phyloP scores from a whole-genome alignment of 1,284 basidiomycete species.

The Moesziomyces antarcticus region DNA sequence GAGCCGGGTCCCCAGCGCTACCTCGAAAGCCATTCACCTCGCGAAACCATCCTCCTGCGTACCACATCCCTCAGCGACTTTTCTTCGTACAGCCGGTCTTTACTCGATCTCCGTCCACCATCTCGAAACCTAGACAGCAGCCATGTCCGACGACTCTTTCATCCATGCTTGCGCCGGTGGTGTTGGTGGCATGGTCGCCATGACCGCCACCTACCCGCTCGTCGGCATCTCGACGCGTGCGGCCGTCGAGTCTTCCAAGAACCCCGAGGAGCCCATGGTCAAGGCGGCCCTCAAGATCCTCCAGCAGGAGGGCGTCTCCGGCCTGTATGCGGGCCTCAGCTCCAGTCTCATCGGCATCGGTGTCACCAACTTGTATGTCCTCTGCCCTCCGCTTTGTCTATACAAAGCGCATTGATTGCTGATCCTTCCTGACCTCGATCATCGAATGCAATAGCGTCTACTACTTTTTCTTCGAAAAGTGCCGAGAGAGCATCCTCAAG shows the following conservation, averaged over 20 bases:
- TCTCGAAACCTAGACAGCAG: background rate
- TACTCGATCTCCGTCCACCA: background rate
- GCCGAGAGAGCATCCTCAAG: slow-evolving; percentile 64
- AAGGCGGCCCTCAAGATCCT: slow-evolving; percentile 77
- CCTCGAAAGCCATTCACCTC: background rate
- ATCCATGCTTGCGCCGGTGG: slow-evolving; percentile 92
- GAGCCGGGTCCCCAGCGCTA: background rate
- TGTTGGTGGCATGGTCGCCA: slow-evolving; percentile 81
- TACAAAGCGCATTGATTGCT: background rate
- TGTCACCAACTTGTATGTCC: slow-evolving; percentile 81
- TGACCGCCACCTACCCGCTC: slow-evolving; percentile 73
- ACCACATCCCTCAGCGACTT: background rate
- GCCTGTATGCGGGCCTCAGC: slow-evolving; percentile 87
- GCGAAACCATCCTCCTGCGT: background rate
- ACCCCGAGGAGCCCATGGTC: slow-evolving; percentile 72
- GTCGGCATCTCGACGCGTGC: slow-evolving; percentile 92
- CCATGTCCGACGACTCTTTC: slow-evolving; percentile 75
- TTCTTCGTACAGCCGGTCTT: background rate
- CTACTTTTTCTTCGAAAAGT: slow-evolving; percentile 69
- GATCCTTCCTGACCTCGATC: background rate
- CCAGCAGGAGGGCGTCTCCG: slow-evolving; percentile 83
- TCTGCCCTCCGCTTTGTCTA: background rate
- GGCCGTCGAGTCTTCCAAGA: slow-evolving; percentile 85
- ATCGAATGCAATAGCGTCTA: slow-evolving; percentile 60
- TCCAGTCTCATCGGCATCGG: slow-evolving; percentile 91